Evolutionary conservation across 345 rosid genomes (phyloP), one percentile per base, ranked within the genome.

Genomic region (Sisymbrium irio): DNA sequence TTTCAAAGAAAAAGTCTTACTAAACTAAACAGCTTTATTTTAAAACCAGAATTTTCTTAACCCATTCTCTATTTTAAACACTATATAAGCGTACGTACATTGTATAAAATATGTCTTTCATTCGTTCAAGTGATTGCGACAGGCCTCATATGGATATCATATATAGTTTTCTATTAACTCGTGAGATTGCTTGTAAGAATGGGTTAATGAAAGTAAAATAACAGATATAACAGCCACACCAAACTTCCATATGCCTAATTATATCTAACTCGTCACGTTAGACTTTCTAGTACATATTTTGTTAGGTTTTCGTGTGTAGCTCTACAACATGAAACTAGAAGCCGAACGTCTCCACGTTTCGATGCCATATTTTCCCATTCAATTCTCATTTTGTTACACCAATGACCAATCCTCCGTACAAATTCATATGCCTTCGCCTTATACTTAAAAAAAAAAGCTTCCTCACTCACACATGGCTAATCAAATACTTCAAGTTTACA

Each of bases 201-300:
- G 40, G 53, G 33, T 64, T 32, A 8, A 9, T 1, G 54, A 56
- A 36, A 46, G 51, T 22, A 28, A 58, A 20, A 46, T 56, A 41
- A 74, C 72, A n/a, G 72, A 74, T 74, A 55, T 74, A 74, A 74
- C 72, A 74, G 77, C 65, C 60, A 74, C 25, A 74, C 77, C 77
- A 45, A 73, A 73, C 33, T 56, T 12, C 12, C 50, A 36, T 72
- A 32, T 63, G 49, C 65, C 66, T 39, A 60, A 59, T 47, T 41
- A 51, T 53, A 53, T 63, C 56, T 53, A 63, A 72, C 70, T 54
- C 22, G 19, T 19, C 77, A 73, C 64, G 64, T 64, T 54, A 54
- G 27, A 35, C 47, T 72, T 73, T 65, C 0, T 30, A 40, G 63
- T 53, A 72, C 69, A 39, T 28, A 28, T 62, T 42, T 54, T 40